A percentile compares a stretch with the other conserved stretches of the same genome.
These are phyloP conservation scores for Pseudognaphalium luteoalbum DNA, from an alignment of 129 eudicot species.

Conservation along the genomic window DNA sequence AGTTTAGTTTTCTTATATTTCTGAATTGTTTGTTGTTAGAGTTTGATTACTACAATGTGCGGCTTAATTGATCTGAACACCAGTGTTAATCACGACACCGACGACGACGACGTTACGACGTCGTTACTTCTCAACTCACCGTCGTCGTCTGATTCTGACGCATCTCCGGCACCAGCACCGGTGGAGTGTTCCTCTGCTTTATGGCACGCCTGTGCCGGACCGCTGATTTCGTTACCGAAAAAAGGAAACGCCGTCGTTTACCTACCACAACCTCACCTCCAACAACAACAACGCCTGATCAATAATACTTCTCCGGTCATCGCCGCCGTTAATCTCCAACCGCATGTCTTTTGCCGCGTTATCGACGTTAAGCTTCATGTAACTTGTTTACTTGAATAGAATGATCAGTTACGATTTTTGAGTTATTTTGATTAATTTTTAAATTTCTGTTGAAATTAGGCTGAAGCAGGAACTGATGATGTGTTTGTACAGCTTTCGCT, in stretches of 20 bases:
- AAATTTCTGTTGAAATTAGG: conserved; percentile 36
- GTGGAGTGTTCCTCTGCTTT: conserved; percentile 65
- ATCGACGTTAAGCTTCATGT: conserved; percentile 83
- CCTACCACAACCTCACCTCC: conserved; percentile 83
- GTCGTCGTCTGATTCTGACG: conserved; percentile 39
- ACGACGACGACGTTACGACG: conserved; percentile 28
- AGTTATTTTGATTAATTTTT: background rate
- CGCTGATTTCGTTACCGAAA: conserved; percentile 70
- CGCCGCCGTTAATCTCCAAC: conserved; percentile 41
- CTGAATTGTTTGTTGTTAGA: too few relatives aligned
- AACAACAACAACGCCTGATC: conserved; percentile 29
- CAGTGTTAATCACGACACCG: conserved; percentile 34
- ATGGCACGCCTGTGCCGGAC: conserved; percentile 98
- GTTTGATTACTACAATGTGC: conserved; percentile 23
- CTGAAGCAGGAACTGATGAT: conserved; percentile 70
- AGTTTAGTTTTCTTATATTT: too few relatives aligned
- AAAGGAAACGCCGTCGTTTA: conserved; percentile 75
- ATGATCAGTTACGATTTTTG: background rate
- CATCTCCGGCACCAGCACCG: conserved; percentile 18
- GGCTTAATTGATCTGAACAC: conserved; percentile 80
- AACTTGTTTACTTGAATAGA: background rate
- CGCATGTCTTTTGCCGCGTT: conserved; percentile 85
- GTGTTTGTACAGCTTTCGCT: conserved; percentile 78
- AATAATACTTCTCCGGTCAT: conserved; percentile 25
- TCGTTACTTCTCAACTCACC: conserved; percentile 36